A percentile compares a stretch with the other conserved stretches of the same genome.
Evolutionary conservation across 2,329 filamentous ascomycete genomes (phyloP).

Genomic region (Arthroderma sp.): DNA sequence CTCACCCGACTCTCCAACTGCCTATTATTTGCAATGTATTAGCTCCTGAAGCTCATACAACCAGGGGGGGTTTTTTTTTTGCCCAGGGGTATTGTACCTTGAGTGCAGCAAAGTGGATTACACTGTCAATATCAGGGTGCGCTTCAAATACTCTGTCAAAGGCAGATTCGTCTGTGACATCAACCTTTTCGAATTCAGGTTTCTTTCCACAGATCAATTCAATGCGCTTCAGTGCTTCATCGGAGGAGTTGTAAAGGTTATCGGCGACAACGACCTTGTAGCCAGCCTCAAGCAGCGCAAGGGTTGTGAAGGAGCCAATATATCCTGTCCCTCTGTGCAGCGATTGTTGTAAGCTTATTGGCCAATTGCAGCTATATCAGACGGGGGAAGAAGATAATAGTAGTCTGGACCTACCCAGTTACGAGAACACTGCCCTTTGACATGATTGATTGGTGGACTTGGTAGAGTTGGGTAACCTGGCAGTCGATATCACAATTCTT

Average conservation of each 20-base stretch:
- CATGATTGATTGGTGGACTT: constrained; percentile 37
- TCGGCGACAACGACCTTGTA: constrained; percentile 96
- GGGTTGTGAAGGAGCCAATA: constrained; percentile 93
- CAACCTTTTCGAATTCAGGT: constrained; percentile 69
- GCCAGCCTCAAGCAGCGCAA: constrained; percentile 81
- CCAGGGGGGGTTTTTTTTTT: background rate
- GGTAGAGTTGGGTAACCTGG: no score
- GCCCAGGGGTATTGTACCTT: constrained; percentile 46
- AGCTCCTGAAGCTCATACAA: background rate
- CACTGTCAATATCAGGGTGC: constrained; percentile 89
- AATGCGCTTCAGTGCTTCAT: constrained; percentile 84
- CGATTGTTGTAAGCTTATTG: constrained; percentile 16
- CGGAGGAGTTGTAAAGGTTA: constrained; percentile 92
- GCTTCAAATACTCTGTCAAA: constrained; percentile 78
- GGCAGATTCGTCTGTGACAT: constrained; percentile 73
- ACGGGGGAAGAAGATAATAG: constrained; percentile 9
- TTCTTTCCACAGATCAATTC: constrained; percentile 84
- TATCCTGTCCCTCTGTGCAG: constrained; percentile 79
- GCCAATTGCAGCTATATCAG: constrained; percentile 7
- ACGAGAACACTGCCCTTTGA: constrained; percentile 77
- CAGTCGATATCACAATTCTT: no score
- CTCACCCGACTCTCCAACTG: constrained; percentile 87
- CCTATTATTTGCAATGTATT: constrained; percentile 37
- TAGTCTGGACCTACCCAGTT: constrained; percentile 56
- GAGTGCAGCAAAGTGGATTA: constrained; percentile 95